Percentiles rank a stretch among this genome's conserved stretches.
Evolutionary conservation across 2,329 filamentous ascomycete genomes (phyloP).

Genomic region (Aspergillus unguis): DNA sequence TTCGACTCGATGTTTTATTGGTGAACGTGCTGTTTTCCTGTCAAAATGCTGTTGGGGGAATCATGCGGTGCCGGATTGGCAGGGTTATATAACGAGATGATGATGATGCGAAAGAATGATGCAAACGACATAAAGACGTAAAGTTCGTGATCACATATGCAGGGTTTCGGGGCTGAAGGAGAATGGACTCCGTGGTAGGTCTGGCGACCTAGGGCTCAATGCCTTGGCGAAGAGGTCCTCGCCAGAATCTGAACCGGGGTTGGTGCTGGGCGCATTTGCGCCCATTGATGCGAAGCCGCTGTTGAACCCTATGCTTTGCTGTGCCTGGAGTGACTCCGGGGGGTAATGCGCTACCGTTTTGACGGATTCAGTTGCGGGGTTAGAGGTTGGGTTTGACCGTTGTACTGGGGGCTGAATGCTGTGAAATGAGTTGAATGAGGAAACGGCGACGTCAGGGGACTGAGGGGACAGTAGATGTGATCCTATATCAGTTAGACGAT

Average conservation of each 20-base stretch:
- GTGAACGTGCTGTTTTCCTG: constrained; percentile 8
- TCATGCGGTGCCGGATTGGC: constrained; percentile 8
- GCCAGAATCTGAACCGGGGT: constrained; percentile 55
- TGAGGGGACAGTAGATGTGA: constrained; percentile 59
- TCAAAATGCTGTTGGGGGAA: constrained; percentile 13
- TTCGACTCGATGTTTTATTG: constrained; percentile 13
- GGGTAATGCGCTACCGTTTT: constrained; percentile 39
- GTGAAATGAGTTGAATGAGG: constrained; percentile 60
- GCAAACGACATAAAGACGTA: constrained; percentile 3
- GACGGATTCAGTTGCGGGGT: constrained; percentile 14
- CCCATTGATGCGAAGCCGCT: constrained; percentile 31
- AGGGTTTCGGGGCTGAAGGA: constrained; percentile 48
- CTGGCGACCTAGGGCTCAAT: constrained; percentile 79
- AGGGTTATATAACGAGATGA: constrained; percentile 1
- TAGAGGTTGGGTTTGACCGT: constrained; percentile 14
- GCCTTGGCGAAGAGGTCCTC: constrained; percentile 86
- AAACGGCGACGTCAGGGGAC: constrained; percentile 61
- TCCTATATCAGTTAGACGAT: constrained; percentile 1
- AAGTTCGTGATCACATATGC: constrained; percentile 15
- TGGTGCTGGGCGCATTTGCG: constrained; percentile 32
- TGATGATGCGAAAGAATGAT: not conserved
- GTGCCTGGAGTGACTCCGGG: constrained; percentile 36
- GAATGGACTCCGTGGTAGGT: constrained; percentile 82
- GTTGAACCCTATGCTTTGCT: constrained; percentile 29
- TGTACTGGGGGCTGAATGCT: constrained; percentile 29